Evolutionary conservation across 2,329 filamentous ascomycete species (phyloP).

Genomic region (Xylaria sp.): DNA sequence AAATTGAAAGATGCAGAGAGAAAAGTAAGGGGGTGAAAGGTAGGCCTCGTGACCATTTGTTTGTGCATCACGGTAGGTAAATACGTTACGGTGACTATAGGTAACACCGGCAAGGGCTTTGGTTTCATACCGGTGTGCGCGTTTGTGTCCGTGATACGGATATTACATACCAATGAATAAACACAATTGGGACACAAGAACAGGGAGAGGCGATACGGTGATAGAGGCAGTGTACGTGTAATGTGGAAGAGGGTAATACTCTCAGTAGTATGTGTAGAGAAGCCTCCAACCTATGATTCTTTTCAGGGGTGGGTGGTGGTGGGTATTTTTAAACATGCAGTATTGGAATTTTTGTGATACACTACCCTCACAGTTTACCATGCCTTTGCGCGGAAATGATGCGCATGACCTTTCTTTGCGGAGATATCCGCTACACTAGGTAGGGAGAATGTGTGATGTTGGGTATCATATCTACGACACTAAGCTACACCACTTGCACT

Average conservation of each 20-base stretch:
- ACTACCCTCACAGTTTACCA: conserved; percentile 15
- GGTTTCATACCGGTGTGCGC: not conserved
- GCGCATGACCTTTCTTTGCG: conserved; percentile 2
- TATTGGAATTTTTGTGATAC: conserved; percentile 11
- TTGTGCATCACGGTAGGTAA: not conserved
- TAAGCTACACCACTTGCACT: too few relatives aligned
- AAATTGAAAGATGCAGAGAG: not conserved
- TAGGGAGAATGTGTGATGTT: too few relatives aligned
- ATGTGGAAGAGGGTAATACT: too few relatives aligned
- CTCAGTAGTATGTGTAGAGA: too few relatives aligned
- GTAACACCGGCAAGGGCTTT: not conserved
- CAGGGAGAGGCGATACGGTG: not conserved
- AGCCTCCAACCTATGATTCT: not conserved
- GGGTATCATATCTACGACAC: too few relatives aligned
- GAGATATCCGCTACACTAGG: not conserved
- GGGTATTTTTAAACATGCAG: conserved; percentile 13
- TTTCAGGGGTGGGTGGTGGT: conserved; percentile 13
- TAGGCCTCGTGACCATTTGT: not conserved
- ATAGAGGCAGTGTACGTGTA: too few relatives aligned
- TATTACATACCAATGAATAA: too few relatives aligned
- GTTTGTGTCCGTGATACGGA: too few relatives aligned
- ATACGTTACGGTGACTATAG: not conserved
- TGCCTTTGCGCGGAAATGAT: conserved; percentile 9
- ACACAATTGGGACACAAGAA: too few relatives aligned
- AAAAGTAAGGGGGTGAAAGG: not conserved